Conservation (phyloP, 2,329 filamentous ascomycete genomes). For the Arthrobotrys iridis region DNA sequence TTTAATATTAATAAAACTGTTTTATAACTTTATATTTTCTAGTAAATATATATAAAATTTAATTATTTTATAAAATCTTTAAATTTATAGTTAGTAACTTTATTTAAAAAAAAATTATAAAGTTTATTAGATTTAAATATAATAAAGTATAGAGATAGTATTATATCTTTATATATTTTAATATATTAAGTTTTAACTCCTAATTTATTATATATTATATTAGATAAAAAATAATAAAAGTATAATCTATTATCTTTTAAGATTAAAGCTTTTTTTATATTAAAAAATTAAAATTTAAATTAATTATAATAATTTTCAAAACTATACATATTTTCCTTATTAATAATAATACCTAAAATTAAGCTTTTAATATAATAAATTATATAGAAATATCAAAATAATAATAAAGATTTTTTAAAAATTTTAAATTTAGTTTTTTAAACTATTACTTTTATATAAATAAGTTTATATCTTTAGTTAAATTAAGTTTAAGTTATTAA, state of each 20-base stretch:
- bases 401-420: background rate
- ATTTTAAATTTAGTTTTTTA: background rate
- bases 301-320: background rate
- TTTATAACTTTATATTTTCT: too few relatives aligned
- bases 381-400: background rate
- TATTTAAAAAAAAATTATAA: background rate
- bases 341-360: too few relatives aligned
- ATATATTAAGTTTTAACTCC: background rate
- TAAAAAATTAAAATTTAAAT: background rate
- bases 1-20: background rate
- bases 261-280: background rate
- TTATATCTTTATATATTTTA: background rate
- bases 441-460: background rate
- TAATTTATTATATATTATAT: background rate
- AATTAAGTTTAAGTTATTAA: too few relatives aligned
- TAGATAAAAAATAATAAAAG: background rate
- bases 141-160: background rate
- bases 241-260: constrained; percentile 3
- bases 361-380: background rate
- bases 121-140: background rate
- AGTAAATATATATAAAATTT: too few relatives aligned
- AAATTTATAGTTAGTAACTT: background rate
- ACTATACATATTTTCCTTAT: too few relatives aligned
- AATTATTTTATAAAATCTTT: background rate
- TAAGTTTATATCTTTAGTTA: background rate